These are phyloP conservation scores for Centaurea solstitialis DNA, from an alignment of 129 eudicot species.

Conservation along the genomic window DNA sequence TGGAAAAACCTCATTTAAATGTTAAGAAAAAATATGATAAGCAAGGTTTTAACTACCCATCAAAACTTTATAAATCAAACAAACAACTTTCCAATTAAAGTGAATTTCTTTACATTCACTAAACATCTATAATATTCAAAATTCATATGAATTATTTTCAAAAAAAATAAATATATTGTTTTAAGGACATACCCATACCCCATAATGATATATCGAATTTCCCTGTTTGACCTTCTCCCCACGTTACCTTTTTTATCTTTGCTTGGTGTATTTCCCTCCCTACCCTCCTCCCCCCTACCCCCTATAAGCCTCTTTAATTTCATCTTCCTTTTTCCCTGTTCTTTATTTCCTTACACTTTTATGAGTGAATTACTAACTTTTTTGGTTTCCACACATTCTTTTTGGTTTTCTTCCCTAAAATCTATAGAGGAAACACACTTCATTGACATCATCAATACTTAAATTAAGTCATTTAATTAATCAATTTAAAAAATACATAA, in stretches of 20 bases:
- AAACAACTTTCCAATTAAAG: background rate
- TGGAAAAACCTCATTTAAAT: too few species aligned
- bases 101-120: too few species aligned
- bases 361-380: too few species aligned
- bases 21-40: too few species aligned
- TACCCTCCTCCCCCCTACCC: background rate
- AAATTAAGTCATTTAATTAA: too few species aligned
- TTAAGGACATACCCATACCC: background rate
- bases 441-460: too few species aligned
- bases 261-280: background rate
- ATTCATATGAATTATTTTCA: background rate
- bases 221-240: slow-evolving; percentile 7
- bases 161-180: background rate
- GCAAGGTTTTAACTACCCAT: too few species aligned
- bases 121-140: background rate
- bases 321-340: background rate
- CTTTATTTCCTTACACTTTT: background rate
- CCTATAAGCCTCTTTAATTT: background rate
- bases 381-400: too few species aligned
- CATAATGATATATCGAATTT: background rate
- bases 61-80: background rate
- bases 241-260: background rate
- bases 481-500: too few species aligned
- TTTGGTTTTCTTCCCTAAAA: too few species aligned
- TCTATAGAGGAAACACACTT: too few species aligned